These are phyloP conservation scores for Micractinium sp. DNA, from an alignment of 139 green algal genomes.

Conservation along the genomic window DNA sequence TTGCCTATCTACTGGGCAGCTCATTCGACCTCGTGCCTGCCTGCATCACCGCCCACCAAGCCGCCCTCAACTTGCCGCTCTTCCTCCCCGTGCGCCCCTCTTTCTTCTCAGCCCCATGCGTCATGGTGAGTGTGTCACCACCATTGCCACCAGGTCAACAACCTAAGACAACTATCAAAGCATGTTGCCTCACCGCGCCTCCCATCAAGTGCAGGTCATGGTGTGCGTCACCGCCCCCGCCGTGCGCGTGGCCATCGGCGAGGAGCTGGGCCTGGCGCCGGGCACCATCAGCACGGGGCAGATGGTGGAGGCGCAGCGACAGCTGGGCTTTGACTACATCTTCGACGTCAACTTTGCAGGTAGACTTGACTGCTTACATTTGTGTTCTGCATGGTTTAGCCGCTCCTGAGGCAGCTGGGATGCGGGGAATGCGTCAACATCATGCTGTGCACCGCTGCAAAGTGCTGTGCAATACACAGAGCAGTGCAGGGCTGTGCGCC, in stretches of 20 bases:
- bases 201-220: slow-evolving; percentile 33
- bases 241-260: slow-evolving; percentile 67
- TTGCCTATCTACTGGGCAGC: too few relatives aligned
- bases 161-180: not conserved
- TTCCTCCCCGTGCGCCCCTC: too few relatives aligned
- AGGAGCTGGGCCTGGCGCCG: slow-evolving; percentile 61
- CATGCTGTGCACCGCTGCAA: too few relatives aligned
- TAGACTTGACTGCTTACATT: not conserved
- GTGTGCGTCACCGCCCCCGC: slow-evolving; percentile 64
- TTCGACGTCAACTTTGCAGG: slow-evolving; percentile 56
- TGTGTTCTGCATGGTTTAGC: too few relatives aligned
- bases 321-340: slow-evolving; percentile 72
- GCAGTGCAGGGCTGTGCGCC: too few relatives aligned
- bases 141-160: not conserved
- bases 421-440: too few relatives aligned
- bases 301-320: slow-evolving; percentile 58
- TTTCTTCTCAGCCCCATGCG: too few relatives aligned
- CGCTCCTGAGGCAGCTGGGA: not conserved
- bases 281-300: slow-evolving; percentile 53
- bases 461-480: not conserved
- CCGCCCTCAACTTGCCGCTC: too few relatives aligned
- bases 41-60: too few relatives aligned
- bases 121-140: not conserved
- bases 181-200: not conserved
- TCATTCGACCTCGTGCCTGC: too few relatives aligned